A percentile compares a stretch with the other conserved stretches of the same genome.
Conservation (phyloP, 306 rosid genomes). For the Luffa acutangula region DNA sequence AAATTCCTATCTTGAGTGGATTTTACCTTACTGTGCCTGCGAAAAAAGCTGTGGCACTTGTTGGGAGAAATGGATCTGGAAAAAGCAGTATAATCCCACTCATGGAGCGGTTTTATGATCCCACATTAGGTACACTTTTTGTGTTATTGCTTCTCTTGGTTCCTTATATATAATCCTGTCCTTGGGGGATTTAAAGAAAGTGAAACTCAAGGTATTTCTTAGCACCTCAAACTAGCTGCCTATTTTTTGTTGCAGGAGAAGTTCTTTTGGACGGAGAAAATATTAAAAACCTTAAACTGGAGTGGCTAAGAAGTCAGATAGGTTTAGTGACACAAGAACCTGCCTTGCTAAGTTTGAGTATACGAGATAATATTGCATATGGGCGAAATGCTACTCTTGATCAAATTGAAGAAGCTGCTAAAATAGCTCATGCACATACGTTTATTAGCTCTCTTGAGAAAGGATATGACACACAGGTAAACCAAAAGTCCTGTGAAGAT, state of each 20-base stretch:
- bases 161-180: background rate
- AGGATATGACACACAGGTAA: slow-evolving; percentile 92
- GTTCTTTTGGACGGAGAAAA: slow-evolving; percentile 99
- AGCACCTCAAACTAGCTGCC: background rate
- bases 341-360: slow-evolving; percentile 92
- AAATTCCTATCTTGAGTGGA: slow-evolving; percentile 97
- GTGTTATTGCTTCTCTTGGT: background rate
- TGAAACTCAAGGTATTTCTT: background rate
- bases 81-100: slow-evolving; percentile 99
- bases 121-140: slow-evolving; percentile 66
- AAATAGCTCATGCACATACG: slow-evolving; percentile 96
- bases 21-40: slow-evolving; percentile 98
- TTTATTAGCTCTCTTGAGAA: slow-evolving; percentile 83
- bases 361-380: slow-evolving; percentile 96
- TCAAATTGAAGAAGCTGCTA: slow-evolving; percentile 99
- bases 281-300: slow-evolving; percentile 80
- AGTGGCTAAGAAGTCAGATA: slow-evolving; percentile 96
- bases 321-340: slow-evolving; percentile 99
- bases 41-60: slow-evolving; percentile 98
- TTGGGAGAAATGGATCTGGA: slow-evolving; percentile 98
- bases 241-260: slow-evolving; percentile 63
- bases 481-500: background rate
- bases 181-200: background rate
- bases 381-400: slow-evolving; percentile 83
- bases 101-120: slow-evolving; percentile 99